phyloP scores from a whole-genome alignment of 2,329 filamentous ascomycete genomes.

The Claviceps humidiphila region DNA sequence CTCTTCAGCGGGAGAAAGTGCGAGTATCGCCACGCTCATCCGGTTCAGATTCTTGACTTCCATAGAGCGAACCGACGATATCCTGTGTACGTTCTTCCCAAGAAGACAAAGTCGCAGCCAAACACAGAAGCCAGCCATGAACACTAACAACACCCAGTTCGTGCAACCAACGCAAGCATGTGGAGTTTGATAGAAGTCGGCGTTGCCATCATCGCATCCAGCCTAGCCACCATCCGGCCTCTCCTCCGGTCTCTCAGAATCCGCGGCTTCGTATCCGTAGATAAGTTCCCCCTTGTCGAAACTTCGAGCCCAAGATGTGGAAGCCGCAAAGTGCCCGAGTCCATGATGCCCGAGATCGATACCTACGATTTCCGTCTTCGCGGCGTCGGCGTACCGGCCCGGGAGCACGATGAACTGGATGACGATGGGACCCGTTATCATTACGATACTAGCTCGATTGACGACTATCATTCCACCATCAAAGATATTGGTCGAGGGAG shows the following conservation, averaged over 20 bases:
- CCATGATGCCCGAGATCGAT: conserved; percentile 14
- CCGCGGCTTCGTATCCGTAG: conserved; percentile 31
- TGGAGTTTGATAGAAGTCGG: conserved; percentile 46
- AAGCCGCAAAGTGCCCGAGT: conserved; percentile 11
- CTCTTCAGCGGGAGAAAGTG: conserved; percentile 18
- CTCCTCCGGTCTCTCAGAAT: conserved; percentile 35
- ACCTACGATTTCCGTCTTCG: conserved; percentile 25
- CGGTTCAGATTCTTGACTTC: conserved; percentile 34
- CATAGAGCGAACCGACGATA: conserved; percentile 30
- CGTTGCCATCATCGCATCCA: conserved; percentile 40
- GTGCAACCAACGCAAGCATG: conserved; percentile 38
- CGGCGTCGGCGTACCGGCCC: conserved; percentile 11
- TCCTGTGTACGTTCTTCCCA: conserved; percentile 29
- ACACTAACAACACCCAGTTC: conserved; percentile 20
- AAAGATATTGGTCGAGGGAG: not conserved
- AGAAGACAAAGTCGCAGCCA: not conserved
- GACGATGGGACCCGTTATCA: not conserved
- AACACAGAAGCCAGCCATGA: not conserved
- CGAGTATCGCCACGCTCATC: conserved; percentile 40
- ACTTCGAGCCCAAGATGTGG: conserved; percentile 14
- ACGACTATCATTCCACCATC: conserved; percentile 6
- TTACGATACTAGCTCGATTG: conserved; percentile 10
- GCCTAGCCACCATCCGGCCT: conserved; percentile 40
- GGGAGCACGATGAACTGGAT: not conserved
- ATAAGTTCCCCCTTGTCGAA: conserved; percentile 20